Evolutionary conservation across 176 grass and related monocot genomes (phyloP).

Genomic region (Phoenix dactylifera): DNA sequence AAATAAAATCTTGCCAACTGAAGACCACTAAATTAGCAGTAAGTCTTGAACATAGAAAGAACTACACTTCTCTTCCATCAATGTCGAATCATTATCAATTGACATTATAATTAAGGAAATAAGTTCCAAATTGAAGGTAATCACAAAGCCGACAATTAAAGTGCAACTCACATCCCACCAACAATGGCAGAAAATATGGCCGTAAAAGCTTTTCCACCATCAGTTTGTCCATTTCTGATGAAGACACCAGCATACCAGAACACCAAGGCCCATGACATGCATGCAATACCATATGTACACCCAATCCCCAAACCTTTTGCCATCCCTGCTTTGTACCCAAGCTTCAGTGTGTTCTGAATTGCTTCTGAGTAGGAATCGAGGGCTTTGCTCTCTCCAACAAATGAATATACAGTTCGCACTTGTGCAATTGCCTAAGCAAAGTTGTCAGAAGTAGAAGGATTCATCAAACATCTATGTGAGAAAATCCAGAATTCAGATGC

Average conservation of each 20-base stretch:
- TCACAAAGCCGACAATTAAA: background rate
- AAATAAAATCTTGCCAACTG: no score
- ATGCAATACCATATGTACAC: slow-evolving; percentile 91
- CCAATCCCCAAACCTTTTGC: slow-evolving; percentile 96
- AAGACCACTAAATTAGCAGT: no score
- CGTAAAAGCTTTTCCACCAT: slow-evolving; percentile 96
- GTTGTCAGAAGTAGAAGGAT: slow-evolving; percentile 1
- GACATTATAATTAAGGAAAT: no score
- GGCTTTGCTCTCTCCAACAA: slow-evolving; percentile 88
- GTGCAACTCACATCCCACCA: slow-evolving; percentile 20
- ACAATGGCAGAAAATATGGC: slow-evolving; percentile 92
- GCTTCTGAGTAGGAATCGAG: slow-evolving; percentile 89
- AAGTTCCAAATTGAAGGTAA: no score
- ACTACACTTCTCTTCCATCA: no score
- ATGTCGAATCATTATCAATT: no score
- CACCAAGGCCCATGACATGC: slow-evolving; percentile 97
- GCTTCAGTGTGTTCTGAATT: slow-evolving; percentile 84
- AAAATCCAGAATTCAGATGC: background rate
- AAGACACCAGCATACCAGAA: slow-evolving; percentile 99
- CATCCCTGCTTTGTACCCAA: slow-evolving; percentile 97
- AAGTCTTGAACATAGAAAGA: no score
- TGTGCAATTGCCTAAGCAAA: slow-evolving; percentile 68
- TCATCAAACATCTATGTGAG: background rate
- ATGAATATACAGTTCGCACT: slow-evolving; percentile 96
- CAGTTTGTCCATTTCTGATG: slow-evolving; percentile 77